phyloP scores from a whole-genome alignment of 306 rosid genomes.

The Ormosia semicastrata region DNA sequence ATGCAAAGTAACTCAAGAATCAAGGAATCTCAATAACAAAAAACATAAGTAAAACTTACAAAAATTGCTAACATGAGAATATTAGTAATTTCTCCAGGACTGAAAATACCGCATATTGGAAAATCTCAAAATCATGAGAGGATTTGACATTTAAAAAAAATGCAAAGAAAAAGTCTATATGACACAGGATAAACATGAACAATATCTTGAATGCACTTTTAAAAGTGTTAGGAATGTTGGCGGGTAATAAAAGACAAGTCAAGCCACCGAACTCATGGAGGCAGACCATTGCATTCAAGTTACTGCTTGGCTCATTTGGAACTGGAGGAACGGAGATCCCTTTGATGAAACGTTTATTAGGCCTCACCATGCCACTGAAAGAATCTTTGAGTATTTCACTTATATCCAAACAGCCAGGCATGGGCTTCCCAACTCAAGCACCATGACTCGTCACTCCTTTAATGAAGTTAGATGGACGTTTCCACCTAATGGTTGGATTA shows the following conservation, averaged over 20 bases:
- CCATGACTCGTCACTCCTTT: no score
- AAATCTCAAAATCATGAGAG: background rate
- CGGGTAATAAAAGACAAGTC: background rate
- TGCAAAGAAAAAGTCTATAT: background rate
- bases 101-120: background rate
- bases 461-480: no score
- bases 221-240: slow-evolving; percentile 2
- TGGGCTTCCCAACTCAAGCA: no score
- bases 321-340: no score
- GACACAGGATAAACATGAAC: background rate
- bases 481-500: no score
- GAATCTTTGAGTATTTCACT: no score
- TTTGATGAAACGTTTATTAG: no score
- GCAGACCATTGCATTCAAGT: slow-evolving; percentile 18
- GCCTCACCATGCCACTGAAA: no score
- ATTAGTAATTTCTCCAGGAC: background rate
- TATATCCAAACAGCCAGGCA: no score
- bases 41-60: background rate
- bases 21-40: background rate
- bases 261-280: slow-evolving; percentile 12
- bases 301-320: no score
- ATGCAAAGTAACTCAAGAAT: background rate
- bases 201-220: background rate
- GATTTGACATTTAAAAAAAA: background rate
- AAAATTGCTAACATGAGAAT: background rate